Conservation (phyloP, 331 rosid genomes). For the Prunus yedoensis region DNA sequence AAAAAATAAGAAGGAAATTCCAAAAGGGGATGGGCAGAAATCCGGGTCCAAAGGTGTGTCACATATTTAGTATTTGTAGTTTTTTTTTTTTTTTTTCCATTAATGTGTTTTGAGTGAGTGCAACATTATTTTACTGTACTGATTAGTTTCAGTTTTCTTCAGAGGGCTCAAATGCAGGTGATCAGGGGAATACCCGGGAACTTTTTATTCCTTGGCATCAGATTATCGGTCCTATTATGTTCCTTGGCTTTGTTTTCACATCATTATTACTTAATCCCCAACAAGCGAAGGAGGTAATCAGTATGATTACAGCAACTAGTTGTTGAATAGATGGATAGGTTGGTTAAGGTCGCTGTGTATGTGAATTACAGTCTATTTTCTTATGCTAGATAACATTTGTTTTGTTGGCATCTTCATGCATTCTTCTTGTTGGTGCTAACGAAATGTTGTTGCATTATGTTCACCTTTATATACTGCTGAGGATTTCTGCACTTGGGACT, state of each 20-base stretch:
- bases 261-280: conserved; percentile 47
- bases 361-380: not conserved
- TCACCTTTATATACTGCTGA: not conserved
- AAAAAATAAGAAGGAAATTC: conserved; percentile 21
- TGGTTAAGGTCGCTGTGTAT: not conserved
- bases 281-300: conserved; percentile 64
- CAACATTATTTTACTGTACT: not conserved
- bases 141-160: conserved; percentile 10
- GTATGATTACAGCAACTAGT: not conserved
- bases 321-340: not conserved
- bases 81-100: not conserved
- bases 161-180: conserved; percentile 64
- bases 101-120: conserved; percentile 7
- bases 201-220: too few relatives aligned
- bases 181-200: conserved; percentile 43
- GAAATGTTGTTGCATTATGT: not conserved
- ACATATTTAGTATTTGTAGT: not conserved
- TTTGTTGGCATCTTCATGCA: not conserved
- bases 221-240: conserved; percentile 39
- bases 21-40: conserved; percentile 22
- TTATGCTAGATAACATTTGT: not conserved
- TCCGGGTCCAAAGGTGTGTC: conserved; percentile 22
- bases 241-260: conserved; percentile 49
- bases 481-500: not conserved
- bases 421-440: not conserved